These are phyloP conservation scores for Cucumis hystrix DNA, from an alignment of 306 rosid species.

Conservation along the genomic window DNA sequence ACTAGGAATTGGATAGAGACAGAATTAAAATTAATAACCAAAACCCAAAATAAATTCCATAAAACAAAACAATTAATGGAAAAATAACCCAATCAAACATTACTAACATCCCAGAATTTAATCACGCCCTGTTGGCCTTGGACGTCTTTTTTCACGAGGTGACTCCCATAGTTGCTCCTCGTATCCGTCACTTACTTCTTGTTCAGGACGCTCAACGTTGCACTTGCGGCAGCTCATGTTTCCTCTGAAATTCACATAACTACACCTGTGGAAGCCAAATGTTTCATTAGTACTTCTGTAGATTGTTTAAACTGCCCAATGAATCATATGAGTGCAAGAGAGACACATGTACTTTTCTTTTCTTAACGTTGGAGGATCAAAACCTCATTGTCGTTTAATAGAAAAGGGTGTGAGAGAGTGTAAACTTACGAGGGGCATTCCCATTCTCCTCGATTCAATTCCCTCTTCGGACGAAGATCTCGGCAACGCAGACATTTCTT, in stretches of 20 bases:
- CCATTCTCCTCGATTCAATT: constrained; percentile 54
- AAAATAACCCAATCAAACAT: neutral
- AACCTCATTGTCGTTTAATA: neutral
- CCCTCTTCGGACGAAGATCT: constrained; percentile 38
- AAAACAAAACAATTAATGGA: neutral
- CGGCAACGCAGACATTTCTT: constrained; percentile 57
- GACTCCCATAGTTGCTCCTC: neutral
- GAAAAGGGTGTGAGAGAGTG: neutral
- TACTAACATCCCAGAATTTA: neutral
- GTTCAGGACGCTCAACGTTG: neutral
- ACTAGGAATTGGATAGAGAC: too few relatives aligned
- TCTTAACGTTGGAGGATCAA: neutral
- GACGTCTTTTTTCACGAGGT: neutral
- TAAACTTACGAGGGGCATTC: constrained; percentile 63
- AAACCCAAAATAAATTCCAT: neutral
- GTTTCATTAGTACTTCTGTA: neutral
- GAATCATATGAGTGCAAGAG: neutral
- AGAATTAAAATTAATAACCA: neutral
- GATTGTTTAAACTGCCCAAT: too few relatives aligned
- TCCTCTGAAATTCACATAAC: constrained; percentile 42
- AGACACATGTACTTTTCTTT: neutral
- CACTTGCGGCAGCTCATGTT: constrained; percentile 16
- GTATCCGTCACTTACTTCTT: neutral
- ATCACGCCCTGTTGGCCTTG: neutral
- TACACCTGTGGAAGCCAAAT: constrained; percentile 29